Evolutionary conservation across 2,329 filamentous ascomycete species (phyloP).

Genomic region (Hypoxylon sp.): DNA sequence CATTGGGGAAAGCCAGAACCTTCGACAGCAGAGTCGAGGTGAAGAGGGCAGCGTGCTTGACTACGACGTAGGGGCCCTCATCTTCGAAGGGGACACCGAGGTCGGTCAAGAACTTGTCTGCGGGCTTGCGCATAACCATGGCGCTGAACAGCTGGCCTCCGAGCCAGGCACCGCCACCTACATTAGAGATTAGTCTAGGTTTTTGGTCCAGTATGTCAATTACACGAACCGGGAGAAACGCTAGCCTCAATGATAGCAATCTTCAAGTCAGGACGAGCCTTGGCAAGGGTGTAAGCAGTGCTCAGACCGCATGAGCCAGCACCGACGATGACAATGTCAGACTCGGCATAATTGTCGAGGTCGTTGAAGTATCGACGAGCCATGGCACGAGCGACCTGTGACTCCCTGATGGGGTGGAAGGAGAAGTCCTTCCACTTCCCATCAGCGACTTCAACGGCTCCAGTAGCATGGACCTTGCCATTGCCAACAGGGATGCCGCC

Average conservation of each 20-base stretch:
- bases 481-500: constrained; percentile 59
- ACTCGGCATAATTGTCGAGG: constrained; percentile 90
- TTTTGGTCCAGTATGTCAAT: neutral
- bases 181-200: constrained; percentile 44
- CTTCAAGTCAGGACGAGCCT: constrained; percentile 87
- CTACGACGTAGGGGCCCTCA: constrained; percentile 89
- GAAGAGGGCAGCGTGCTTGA: constrained; percentile 94
- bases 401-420: constrained; percentile 91
- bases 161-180: constrained; percentile 89
- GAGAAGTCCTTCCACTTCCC: constrained; percentile 86
- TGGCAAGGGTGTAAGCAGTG: constrained; percentile 86
- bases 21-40: constrained; percentile 88
- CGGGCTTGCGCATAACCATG: constrained; percentile 96
- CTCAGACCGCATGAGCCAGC: constrained; percentile 91
- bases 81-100: constrained; percentile 89
- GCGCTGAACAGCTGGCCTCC: constrained; percentile 95
- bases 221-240: constrained; percentile 76
- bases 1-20: constrained; percentile 87
- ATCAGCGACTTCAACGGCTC: constrained; percentile 75
- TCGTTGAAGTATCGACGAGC: constrained; percentile 93
- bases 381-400: constrained; percentile 93
- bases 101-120: constrained; percentile 85
- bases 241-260: constrained; percentile 92
- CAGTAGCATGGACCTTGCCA: constrained; percentile 58
- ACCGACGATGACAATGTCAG: constrained; percentile 93